These are phyloP conservation scores for Trichoderma afroharzianum DNA, from an alignment of 2,329 filamentous ascomycete genomes.

Conservation along the genomic window DNA sequence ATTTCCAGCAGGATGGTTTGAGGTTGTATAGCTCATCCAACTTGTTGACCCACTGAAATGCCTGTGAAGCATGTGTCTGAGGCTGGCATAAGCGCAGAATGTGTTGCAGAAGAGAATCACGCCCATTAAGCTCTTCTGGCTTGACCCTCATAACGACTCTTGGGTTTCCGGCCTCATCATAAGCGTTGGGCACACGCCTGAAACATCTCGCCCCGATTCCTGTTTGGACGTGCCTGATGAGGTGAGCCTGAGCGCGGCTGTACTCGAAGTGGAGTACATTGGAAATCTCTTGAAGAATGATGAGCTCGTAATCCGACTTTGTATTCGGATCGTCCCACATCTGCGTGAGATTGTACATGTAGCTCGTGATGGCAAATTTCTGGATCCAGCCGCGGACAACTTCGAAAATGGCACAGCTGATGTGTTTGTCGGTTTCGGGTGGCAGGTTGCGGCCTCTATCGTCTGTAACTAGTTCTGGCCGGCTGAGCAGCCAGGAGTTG, in stretches of 20 bases:
- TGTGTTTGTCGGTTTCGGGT: conserved; percentile 39
- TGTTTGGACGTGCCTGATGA: conserved; percentile 41
- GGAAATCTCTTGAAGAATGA: conserved; percentile 44
- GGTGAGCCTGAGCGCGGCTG: conserved; percentile 32
- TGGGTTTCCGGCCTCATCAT: conserved; percentile 34
- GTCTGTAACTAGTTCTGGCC: conserved; percentile 42
- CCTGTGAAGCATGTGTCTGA: neutral
- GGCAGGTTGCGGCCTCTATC: conserved; percentile 41
- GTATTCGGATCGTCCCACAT: conserved; percentile 26
- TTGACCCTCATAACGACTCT: conserved; percentile 40
- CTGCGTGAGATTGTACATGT: conserved; percentile 36
- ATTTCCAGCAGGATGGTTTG: neutral
- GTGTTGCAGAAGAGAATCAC: conserved; percentile 36
- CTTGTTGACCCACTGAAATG: neutral
- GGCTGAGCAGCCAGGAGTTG: conserved; percentile 37
- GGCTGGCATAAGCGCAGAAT: conserved; percentile 29
- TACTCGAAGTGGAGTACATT: conserved; percentile 46
- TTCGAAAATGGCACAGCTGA: conserved; percentile 42
- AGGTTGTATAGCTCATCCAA: neutral
- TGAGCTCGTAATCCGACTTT: conserved; percentile 25
- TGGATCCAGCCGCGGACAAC: conserved; percentile 27
- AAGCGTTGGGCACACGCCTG: conserved; percentile 35
- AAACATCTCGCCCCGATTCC: conserved; percentile 38
- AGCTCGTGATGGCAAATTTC: conserved; percentile 38
- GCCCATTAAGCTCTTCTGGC: conserved; percentile 35